Evolutionary conservation across 768 basidiomycete species (phyloP), one percentile per base, ranked within the genome.

Genomic region (Lactifluus hygrophoroides): DNA sequence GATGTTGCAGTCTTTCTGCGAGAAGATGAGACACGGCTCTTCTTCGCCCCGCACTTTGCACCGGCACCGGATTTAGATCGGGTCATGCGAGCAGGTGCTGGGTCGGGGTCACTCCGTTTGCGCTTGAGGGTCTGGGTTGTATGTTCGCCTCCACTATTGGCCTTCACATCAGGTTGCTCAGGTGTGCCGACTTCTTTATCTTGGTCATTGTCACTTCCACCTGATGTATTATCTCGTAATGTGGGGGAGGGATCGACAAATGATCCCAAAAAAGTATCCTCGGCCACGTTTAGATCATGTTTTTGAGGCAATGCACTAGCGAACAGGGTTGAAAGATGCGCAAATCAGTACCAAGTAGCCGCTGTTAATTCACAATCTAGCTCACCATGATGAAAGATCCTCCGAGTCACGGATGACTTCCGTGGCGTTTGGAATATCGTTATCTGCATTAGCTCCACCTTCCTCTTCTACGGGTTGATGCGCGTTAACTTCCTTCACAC

Each of bases 91-190:
- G 54, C 28, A 0, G 65, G 51, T 16, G 51, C 38, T 1, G 56
- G 21, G 5, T 56, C 42, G 7, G 65, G 61, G 8, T 62, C 55
- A 10, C 28, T 61, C 23, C 66, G 63, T 56, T 70, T 71, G 55
- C 70, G 68, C 57, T 68, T 70, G 35, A 64, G 53, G 2, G 56
- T 28, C 19, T 60, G 48, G 3, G 25, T 30, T 38, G 40, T 16
- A 30, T 44, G 40, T 27, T 46, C 43, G 21, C 11, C 23, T 32
- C 34, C 54, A 46, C 38, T 16, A 13, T 23, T 32, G 16, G 43
- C 17, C 27, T 56, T 56, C n/a, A 19, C 35, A 5, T 51, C 42
- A 37, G 54, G 25, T 55, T 19, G 35, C n/a, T n/a, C 38, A 11
- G 19, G 16, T 5, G 10, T 30, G 13, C 16, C 7, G 30, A 17